Conservation (phyloP, 441 rosid species). For the Adansonia rubrostipa region DNA sequence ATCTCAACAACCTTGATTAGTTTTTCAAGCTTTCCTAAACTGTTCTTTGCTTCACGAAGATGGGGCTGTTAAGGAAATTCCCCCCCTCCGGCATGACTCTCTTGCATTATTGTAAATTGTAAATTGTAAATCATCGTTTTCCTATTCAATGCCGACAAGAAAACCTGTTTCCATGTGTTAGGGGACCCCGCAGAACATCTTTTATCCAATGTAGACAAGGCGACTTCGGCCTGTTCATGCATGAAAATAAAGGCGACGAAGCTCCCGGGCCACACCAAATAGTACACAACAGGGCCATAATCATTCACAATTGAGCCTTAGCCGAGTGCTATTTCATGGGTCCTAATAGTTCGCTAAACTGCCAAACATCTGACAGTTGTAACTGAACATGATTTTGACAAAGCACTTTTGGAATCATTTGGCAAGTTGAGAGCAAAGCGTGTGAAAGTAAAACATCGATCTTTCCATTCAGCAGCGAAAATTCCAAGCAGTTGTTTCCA, state of each 20-base stretch:
- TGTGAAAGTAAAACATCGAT: neutral
- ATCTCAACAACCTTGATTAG: too few relatives aligned
- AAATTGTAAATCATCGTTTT: neutral
- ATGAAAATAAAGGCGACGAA: neutral
- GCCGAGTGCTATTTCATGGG: neutral
- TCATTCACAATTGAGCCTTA: slow-evolving; percentile 16
- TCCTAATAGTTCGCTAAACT: neutral
- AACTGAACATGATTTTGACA: neutral
- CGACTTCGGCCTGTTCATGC: neutral
- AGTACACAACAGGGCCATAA: neutral
- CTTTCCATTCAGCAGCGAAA: slow-evolving; percentile 29
- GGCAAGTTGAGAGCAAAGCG: neutral
- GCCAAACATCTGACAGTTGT: neutral
- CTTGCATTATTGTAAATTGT: neutral
- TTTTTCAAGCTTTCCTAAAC: neutral
- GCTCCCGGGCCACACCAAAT: slow-evolving; percentile 8
- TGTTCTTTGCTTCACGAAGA: neutral
- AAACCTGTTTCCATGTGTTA: neutral
- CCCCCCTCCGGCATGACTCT: neutral
- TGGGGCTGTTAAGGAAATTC: neutral
- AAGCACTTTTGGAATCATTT: too few relatives aligned
- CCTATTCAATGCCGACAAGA: neutral
- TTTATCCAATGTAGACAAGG: neutral
- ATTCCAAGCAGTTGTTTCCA: slow-evolving; percentile 31
- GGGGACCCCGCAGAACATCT: neutral